These are phyloP conservation scores for Paratinospora sagittata DNA, from an alignment of 164 flowering plant species.

Conservation along the genomic window DNA sequence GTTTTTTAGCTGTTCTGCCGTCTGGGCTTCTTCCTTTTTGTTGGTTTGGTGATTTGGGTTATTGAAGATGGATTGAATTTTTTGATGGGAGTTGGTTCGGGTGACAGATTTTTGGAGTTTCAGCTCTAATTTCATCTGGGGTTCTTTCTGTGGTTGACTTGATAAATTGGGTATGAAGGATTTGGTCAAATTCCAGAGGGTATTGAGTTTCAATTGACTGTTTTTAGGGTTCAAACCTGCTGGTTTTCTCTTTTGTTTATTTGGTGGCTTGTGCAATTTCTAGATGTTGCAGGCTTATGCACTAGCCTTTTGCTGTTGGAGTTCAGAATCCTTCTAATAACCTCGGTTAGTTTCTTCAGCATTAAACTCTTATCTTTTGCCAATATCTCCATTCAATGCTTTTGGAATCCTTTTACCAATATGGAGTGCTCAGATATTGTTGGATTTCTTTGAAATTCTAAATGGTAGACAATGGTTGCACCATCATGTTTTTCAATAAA, in stretches of 20 bases:
- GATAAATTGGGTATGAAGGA: constrained; percentile 14
- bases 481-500: background rate
- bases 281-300: no score
- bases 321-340: background rate
- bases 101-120: background rate
- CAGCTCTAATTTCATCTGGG: constrained; percentile 8
- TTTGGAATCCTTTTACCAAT: background rate
- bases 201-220: background rate
- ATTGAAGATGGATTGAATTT: background rate
- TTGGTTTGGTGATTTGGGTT: constrained; percentile 1
- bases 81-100: background rate
- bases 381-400: background rate
- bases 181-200: background rate
- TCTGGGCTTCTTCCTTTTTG: background rate
- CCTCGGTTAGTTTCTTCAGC: background rate
- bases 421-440: background rate
- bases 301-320: no score
- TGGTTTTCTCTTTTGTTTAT: background rate
- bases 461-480: background rate
- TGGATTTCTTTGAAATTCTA: constrained; percentile 2
- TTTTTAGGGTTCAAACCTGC: background rate
- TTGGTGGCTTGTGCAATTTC: background rate
- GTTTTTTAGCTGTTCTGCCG: background rate
- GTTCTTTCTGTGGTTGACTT: constrained; percentile 10
- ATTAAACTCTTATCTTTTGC: background rate